Percentiles rank a stretch among this genome's conserved stretches.
Conservation (phyloP, 2,329 filamentous ascomycete genomes). For the Fusarium continuum region DNA sequence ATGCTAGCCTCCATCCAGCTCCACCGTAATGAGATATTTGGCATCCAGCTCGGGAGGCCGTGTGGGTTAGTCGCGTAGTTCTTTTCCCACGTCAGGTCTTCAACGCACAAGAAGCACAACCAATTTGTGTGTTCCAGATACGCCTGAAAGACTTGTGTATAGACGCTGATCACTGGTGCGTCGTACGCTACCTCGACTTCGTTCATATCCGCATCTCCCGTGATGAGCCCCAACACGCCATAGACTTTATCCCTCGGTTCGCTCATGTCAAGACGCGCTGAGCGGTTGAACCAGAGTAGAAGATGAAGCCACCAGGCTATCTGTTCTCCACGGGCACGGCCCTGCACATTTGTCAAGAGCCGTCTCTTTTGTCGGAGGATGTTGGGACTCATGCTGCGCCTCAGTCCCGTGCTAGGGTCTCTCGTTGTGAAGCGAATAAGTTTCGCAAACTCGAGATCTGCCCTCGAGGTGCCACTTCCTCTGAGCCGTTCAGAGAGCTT, state of each 20-base stretch:
- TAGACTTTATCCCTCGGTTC: conserved; percentile 2
- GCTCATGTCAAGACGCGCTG: background rate
- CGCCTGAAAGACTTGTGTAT: background rate
- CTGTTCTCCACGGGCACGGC: background rate
- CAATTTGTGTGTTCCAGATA: background rate
- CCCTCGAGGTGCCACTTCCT: background rate
- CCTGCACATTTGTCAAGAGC: background rate
- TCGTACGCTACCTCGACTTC: background rate
- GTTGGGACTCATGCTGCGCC: background rate
- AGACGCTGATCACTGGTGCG: background rate
- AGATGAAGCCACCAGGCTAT: background rate
- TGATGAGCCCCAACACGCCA: background rate
- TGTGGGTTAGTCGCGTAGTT: background rate
- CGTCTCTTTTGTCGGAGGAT: background rate
- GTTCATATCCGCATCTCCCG: background rate
- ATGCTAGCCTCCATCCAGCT: background rate
- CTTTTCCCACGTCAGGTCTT: background rate
- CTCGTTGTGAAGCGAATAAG: background rate
- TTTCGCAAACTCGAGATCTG: background rate
- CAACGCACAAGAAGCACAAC: background rate
- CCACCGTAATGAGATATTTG: background rate
- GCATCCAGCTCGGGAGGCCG: background rate
- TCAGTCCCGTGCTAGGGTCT: background rate
- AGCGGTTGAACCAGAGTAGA: background rate
- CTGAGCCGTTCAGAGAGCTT: background rate